Base-by-base conservation (phyloP, 148 eudicot genomes). In the Rhododendron kiyosumense region DNA sequence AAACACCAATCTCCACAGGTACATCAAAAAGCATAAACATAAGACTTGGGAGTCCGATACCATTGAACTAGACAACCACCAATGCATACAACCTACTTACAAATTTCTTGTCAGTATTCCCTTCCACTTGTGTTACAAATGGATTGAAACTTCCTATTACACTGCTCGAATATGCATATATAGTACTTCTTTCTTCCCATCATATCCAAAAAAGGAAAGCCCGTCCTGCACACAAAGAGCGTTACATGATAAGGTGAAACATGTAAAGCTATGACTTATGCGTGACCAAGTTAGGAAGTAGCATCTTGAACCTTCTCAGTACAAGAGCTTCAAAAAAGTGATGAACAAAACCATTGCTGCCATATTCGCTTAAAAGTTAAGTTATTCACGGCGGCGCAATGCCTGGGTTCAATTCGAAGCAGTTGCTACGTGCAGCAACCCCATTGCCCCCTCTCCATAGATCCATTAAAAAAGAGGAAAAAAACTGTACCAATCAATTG, bases 221-320 rank as follows among this genome's bases (percentile, higher is more conserved):
- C 75, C 57, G 18, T 65, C 76, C 84, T 83, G 84, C 77, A 82
- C 34, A 63, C 41, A 83, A 41, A 83, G 24, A 28, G 38, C 36
- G 45, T 54, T 59, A 15, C 73, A 81, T 59, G 73, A 34, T 30
- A n/a, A 77, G 51, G 18, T 43, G 59, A 18, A 7, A 26, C 54
- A 13, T 4, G 34, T 28, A 22, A 43, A 10, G 18, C 43, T 38
- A 75, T 18, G 24, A 9, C 49, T 38, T 41, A 7, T 22, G 24
- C 15, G 9, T 78, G 11, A 81, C 20, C 28, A 51, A 41, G 15
- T 30, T 81, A 51, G 32, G n/a, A 81, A 34, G 76, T 3, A 71
- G 4, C 38, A 71, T 28, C 38, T 71, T 71, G 38, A 71, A 71
- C 38, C 20, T 30, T 30, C 18, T 30, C 74, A 10, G 32, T 11